Conservation (phyloP, 176 grass and related monocot genomes). For the Ensete glaucum region DNA sequence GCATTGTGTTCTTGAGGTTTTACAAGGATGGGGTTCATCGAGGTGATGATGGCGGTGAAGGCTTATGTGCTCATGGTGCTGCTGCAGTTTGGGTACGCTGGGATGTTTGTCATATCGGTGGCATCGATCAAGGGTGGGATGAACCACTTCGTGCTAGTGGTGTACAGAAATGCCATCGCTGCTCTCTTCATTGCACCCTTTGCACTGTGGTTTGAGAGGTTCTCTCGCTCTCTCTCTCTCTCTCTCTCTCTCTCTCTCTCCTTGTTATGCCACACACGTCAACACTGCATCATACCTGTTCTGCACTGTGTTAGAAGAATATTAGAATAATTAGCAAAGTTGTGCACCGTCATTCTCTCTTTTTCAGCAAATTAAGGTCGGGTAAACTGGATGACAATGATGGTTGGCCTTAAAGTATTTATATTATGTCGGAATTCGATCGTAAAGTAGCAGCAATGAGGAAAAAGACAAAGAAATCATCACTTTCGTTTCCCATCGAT, state of each 20-base stretch:
- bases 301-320: too few species aligned
- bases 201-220: constrained; percentile 6
- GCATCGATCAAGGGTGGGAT: constrained; percentile 6
- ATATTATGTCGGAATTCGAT: too few species aligned
- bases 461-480: background rate
- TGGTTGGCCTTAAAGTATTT: too few species aligned
- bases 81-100: constrained; percentile 15
- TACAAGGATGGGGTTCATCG: background rate
- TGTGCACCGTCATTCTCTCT: too few species aligned
- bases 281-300: too few species aligned
- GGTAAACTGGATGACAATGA: too few species aligned
- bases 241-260: background rate
- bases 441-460: too few species aligned
- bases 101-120: constrained; percentile 14
- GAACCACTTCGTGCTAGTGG: constrained; percentile 13
- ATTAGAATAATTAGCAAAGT: too few species aligned
- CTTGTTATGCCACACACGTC: too few species aligned
- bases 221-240: too few species aligned
- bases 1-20: too few species aligned
- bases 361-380: too few species aligned
- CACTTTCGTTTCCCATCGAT: background rate
- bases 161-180: constrained; percentile 11
- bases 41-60: background rate
- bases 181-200: background rate
- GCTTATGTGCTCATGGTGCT: constrained; percentile 2